Conservation (phyloP, 2,329 filamentous ascomycete genomes). For the Colletotrichum sp. region DNA sequence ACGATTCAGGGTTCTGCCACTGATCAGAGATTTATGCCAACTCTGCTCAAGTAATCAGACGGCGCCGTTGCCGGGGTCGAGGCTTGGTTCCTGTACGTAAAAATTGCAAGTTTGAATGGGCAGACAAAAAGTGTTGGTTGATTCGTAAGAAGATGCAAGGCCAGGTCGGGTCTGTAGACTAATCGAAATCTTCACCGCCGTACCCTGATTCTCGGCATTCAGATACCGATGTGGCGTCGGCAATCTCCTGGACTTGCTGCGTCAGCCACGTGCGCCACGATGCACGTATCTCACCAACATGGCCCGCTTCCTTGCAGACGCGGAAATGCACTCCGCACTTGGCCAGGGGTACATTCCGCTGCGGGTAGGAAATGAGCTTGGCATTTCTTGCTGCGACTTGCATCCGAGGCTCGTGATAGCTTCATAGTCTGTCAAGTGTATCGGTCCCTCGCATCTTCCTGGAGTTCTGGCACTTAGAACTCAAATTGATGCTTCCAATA, state of each 20-base stretch:
- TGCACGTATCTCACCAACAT: neutral
- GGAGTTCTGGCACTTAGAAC: neutral
- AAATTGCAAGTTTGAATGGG: neutral
- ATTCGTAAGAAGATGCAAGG: neutral
- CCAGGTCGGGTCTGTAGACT: neutral
- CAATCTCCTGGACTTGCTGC: neutral
- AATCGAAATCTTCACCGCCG: neutral
- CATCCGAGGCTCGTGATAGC: neutral
- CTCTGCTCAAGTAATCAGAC: neutral
- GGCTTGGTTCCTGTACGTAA: neutral
- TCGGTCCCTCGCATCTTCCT: neutral
- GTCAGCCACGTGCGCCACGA: neutral
- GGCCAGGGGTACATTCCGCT: neutral
- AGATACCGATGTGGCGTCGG: neutral
- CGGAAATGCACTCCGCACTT: neutral
- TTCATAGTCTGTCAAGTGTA: neutral
- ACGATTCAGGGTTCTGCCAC: neutral
- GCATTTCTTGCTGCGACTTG: neutral
- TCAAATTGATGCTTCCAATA: rapidly evolving
- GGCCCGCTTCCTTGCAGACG: neutral
- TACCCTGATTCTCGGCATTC: neutral
- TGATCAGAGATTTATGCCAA: neutral
- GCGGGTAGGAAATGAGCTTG: neutral
- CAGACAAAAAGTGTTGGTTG: neutral
- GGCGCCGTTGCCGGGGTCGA: neutral